Evolutionary conservation across 2,329 filamentous ascomycete genomes (phyloP).

Genomic region (Aspergillus ustus): DNA sequence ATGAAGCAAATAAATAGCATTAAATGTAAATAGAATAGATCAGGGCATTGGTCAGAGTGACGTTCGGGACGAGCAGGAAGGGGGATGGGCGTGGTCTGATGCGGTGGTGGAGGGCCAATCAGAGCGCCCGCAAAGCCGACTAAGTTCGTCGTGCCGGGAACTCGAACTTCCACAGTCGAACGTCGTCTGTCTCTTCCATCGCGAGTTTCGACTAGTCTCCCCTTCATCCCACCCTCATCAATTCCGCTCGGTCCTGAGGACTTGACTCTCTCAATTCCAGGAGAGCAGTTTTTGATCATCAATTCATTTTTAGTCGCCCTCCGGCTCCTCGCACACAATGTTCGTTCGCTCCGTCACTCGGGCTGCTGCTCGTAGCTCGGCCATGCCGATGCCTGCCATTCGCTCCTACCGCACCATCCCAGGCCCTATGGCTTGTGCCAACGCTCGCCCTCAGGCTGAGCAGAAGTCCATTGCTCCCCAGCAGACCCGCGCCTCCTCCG

Average conservation of each 20-base stretch:
- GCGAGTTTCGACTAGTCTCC: slow-evolving; percentile 35
- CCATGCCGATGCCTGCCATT: slow-evolving; percentile 39
- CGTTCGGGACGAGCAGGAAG: slow-evolving; percentile 20
- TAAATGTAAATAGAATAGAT: not conserved
- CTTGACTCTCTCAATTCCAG: slow-evolving; percentile 25
- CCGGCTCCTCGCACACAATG: slow-evolving; percentile 46
- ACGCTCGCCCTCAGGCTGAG: slow-evolving; percentile 38
- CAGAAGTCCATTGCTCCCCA: slow-evolving; percentile 49
- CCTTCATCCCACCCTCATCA: slow-evolving; percentile 30
- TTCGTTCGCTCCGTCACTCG: slow-evolving; percentile 52
- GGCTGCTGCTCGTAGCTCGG: slow-evolving; percentile 50
- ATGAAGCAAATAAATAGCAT: not conserved
- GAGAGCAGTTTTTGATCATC: slow-evolving; percentile 25
- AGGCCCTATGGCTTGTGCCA: slow-evolving; percentile 44
- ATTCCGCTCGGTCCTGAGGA: slow-evolving; percentile 32
- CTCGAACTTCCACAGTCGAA: slow-evolving; percentile 45
- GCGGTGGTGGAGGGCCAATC: slow-evolving; percentile 34
- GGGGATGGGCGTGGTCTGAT: not conserved
- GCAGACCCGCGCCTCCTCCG: slow-evolving; percentile 64
- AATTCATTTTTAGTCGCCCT: slow-evolving; percentile 38
- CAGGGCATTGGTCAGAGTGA: not conserved
- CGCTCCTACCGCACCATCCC: slow-evolving; percentile 35
- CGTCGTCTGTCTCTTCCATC: slow-evolving; percentile 39
- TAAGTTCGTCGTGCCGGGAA: slow-evolving; percentile 40
- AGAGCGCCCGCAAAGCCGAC: slow-evolving; percentile 37